Evolutionary conservation across 2,329 filamentous ascomycete species (phyloP), one percentile per base, ranked within the genome.

Genomic region (Trichoderma polysporum): DNA sequence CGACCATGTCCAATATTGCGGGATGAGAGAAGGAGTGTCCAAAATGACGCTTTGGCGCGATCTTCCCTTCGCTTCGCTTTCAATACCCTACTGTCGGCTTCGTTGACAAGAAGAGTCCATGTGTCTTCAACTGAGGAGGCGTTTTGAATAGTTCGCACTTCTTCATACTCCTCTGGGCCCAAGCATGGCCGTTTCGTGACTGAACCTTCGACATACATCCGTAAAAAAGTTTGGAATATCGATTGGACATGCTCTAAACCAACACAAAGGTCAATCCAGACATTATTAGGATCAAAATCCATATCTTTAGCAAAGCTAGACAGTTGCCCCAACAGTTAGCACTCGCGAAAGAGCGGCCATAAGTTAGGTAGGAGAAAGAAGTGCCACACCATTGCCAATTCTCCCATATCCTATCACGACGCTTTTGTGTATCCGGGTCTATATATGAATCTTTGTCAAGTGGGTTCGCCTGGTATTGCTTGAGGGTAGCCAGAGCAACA

Each of bases 121-220:
- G 54, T 37, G 29, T 59, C 63, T 53, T 59, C 41, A 52, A 66
- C 47, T 13, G 45, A 13, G 35, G 19, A 52, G n/a, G 54, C 63
- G 29, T 22, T 49, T 22, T 66, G 3, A 53, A 66, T 66, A 15
- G 54, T 66, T 10, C 49, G 63, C 5, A 59, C 63, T 45, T 59
- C 29, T 49, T 66, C 33, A 53, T 66, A 66, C 56, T 66, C 63
- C 35, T 66, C 53, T 9, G 54, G 53, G 27, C 63, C 54, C n/a
- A 66, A 29, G 54, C 63, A 66, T 25, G 54, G 63, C 19, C 63
- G 54, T 47, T 17, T 27, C 13, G 54, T 66, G 6, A 59, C 54
- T 31, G 41, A 66, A 31, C 49, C 22, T 47, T 53, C 22, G 12
- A 57, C 33, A 39, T 66, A 66, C 39, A 37, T 29, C 56, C 25